phyloP scores from a whole-genome alignment of 176 grass and related monocot genomes.

The Phragmites australis region DNA sequence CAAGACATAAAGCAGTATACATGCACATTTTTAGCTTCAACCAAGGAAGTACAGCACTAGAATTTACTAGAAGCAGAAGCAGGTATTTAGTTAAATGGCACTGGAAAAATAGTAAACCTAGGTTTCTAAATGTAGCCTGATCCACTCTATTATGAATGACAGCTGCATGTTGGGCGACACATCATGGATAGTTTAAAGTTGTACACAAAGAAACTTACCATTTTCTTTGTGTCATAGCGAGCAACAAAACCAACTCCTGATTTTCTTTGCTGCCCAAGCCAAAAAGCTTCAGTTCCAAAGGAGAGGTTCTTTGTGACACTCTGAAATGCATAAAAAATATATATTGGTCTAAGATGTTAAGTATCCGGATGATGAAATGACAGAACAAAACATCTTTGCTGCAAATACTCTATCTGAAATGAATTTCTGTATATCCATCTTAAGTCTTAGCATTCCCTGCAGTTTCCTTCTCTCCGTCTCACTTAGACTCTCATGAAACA shows the following conservation, averaged over 20 bases:
- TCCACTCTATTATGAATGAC: constrained; percentile 13
- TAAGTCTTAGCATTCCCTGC: background rate
- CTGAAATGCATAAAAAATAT: constrained; percentile 50
- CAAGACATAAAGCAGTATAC: background rate
- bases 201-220: constrained; percentile 42
- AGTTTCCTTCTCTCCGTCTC: background rate
- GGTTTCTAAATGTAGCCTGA: background rate
- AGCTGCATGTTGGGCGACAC: constrained; percentile 4
- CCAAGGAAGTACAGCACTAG: background rate
- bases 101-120: background rate
- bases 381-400: background rate
- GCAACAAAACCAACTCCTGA: constrained; percentile 73
- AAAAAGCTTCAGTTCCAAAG: constrained; percentile 69
- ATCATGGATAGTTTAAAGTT: constrained; percentile 13
- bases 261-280: constrained; percentile 65
- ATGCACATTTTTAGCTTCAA: constrained; percentile 21
- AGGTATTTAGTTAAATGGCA: background rate
- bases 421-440: background rate
- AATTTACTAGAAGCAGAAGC: background rate
- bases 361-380: background rate
- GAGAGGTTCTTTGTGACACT: constrained; percentile 80
- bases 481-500: background rate
- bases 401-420: background rate
- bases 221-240: constrained; percentile 75
- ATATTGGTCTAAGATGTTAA: background rate